Percentiles rank a stretch among this genome's conserved stretches.
These are phyloP conservation scores for Russula dissimulans DNA, from an alignment of 768 basidiomycete genomes.

Conservation along the genomic window DNA sequence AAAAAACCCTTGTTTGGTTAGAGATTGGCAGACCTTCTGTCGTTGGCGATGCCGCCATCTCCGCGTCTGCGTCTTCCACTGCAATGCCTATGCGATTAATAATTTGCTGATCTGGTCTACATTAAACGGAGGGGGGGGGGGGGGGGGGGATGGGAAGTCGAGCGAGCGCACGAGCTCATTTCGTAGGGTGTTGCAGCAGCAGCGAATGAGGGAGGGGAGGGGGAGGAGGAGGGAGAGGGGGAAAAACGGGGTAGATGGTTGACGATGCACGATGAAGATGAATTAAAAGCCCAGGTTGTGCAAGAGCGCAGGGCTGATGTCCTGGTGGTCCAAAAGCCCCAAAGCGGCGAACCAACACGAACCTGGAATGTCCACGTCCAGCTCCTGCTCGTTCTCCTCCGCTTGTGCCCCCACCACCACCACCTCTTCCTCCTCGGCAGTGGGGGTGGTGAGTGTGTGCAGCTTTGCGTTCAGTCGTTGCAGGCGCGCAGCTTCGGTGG, in stretches of 20 bases:
- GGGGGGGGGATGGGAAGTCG: too few relatives aligned
- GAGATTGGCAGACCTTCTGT: slow-evolving; percentile 1
- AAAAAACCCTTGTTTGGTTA: not conserved
- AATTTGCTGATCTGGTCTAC: not conserved
- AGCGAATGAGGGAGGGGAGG: too few relatives aligned
- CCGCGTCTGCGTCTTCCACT: not conserved
- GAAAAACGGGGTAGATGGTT: not conserved
- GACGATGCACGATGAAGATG: not conserved
- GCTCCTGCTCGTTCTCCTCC: not conserved
- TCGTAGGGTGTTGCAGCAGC: too few relatives aligned
- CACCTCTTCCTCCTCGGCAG: not conserved
- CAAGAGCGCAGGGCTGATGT: slow-evolving; percentile 46
- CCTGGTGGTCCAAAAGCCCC: slow-evolving; percentile 36
- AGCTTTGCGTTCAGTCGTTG: slow-evolving; percentile 65
- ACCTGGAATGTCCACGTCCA: slow-evolving; percentile 24
- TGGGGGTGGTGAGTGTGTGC: slow-evolving; percentile 31
- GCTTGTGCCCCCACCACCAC: too few relatives aligned
- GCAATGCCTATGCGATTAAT: not conserved
- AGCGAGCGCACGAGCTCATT: too few relatives aligned
- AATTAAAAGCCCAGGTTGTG: slow-evolving; percentile 23
- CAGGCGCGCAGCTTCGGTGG: slow-evolving; percentile 65
- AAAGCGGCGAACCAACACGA: slow-evolving; percentile 16
- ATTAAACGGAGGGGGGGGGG: not conserved
- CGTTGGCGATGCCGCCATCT: not conserved
- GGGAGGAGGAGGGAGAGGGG: too few relatives aligned